These are phyloP conservation scores for Fusarium miscanthi DNA, from an alignment of 2,329 filamentous ascomycete genomes.

Conservation along the genomic window DNA sequence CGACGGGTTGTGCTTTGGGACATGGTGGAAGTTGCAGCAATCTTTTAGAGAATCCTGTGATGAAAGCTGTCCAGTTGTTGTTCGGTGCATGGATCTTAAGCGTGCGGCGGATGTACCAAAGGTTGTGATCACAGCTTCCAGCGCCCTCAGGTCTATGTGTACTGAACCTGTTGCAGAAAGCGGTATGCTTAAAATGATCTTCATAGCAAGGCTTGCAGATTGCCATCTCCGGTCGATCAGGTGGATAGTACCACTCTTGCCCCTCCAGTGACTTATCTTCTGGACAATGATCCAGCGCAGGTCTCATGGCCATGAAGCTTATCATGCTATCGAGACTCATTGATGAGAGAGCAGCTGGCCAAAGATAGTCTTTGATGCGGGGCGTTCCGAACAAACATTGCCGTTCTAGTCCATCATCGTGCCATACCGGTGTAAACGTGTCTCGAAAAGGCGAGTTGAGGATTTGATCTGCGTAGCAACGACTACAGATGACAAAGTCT, in stretches of 20 bases:
- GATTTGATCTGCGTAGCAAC: neutral
- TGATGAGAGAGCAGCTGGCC: neutral
- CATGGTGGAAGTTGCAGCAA: neutral
- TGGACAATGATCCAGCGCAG: neutral
- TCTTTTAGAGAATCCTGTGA: neutral
- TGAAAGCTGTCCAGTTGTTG: neutral
- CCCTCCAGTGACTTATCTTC: neutral
- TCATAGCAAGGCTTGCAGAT: neutral
- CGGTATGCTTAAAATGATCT: neutral
- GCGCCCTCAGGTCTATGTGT: neutral
- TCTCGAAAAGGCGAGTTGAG: neutral
- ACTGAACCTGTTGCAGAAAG: neutral
- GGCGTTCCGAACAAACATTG: neutral
- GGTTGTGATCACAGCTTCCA: neutral
- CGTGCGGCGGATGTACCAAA: neutral
- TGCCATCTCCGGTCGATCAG: neutral
- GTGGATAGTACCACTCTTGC: neutral
- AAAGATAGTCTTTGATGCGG: neutral
- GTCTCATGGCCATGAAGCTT: neutral
- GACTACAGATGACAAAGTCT: neutral
- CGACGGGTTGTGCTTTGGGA: neutral
- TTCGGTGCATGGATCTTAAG: neutral
- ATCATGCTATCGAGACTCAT: neutral
- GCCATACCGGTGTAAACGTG: neutral
- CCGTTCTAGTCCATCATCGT: neutral